phyloP scores from a whole-genome alignment of 495 filamentous ascomycete genomes.

The Tuber microsphaerosporum region DNA sequence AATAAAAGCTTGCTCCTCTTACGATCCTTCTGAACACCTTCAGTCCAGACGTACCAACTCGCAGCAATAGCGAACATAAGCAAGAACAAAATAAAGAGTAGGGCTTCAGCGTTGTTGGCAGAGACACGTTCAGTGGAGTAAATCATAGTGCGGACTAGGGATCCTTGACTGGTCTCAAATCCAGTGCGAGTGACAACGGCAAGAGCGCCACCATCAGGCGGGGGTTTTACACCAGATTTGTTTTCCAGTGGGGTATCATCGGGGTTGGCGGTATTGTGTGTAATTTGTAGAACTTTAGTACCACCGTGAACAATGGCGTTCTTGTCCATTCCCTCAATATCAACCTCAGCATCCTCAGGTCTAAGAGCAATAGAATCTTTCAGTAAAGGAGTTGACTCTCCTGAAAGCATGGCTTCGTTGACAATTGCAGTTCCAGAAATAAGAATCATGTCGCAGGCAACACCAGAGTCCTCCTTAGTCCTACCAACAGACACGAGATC shows the following conservation, averaged over 20 bases:
- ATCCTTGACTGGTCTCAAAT: slow-evolving; percentile 97
- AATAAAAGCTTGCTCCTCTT: slow-evolving; percentile 95
- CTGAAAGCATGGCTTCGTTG: slow-evolving; percentile 98
- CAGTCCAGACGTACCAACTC: slow-evolving; percentile 99
- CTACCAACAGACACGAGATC: slow-evolving; percentile 90
- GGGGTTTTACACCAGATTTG: slow-evolving; percentile 63
- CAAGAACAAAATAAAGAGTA: slow-evolving; percentile 94
- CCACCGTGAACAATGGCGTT: slow-evolving; percentile 92
- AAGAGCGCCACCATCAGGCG: slow-evolving; percentile 87
- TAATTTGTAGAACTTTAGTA: slow-evolving; percentile 94
- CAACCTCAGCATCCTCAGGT: slow-evolving; percentile 73
- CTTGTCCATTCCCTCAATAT: slow-evolving; percentile 89
- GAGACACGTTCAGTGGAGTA: slow-evolving; percentile 98
- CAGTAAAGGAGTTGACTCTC: slow-evolving; percentile 90
- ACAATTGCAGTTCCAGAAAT: slow-evolving; percentile 95
- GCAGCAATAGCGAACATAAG: slow-evolving; percentile 93
- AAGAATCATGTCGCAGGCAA: slow-evolving; percentile 93
- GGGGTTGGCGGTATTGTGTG: slow-evolving; percentile 64
- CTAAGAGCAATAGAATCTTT: slow-evolving; percentile 95
- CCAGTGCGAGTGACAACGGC: slow-evolving; percentile 94
- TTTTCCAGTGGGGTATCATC: slow-evolving; percentile 62
- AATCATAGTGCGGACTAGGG: slow-evolving; percentile 97
- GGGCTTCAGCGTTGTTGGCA: slow-evolving; percentile 88
- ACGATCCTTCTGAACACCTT: slow-evolving; percentile 84
- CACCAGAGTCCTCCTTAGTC: slow-evolving; percentile 93